Evolutionary conservation across 805 yeast genomes (phyloP).

Genomic region (Saccharomycopsis fermentans): DNA sequence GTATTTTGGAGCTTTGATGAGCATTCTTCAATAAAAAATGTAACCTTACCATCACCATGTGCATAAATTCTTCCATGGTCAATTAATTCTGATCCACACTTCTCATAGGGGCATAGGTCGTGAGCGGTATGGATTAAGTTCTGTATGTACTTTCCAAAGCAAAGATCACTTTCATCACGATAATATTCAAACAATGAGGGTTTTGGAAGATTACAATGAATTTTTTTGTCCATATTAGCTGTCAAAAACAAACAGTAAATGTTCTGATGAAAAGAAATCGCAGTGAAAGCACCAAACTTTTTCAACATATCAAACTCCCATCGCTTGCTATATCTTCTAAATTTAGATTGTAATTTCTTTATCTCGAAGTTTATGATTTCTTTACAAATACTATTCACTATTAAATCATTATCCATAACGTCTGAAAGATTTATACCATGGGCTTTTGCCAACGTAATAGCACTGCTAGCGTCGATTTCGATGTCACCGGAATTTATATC

Average conservation of each 20-base stretch:
- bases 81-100: constrained; percentile 59
- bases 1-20: constrained; percentile 40
- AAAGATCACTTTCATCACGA: constrained; percentile 73
- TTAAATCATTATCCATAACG: not conserved
- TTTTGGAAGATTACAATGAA: constrained; percentile 90
- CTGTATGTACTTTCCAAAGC: constrained; percentile 83
- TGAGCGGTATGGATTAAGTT: constrained; percentile 60
- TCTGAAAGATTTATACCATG: constrained; percentile 2
- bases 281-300: constrained; percentile 41
- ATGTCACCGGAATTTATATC: not conserved
- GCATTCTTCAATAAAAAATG: constrained; percentile 57
- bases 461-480: not conserved
- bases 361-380: constrained; percentile 13
- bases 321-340: constrained; percentile 35
- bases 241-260: constrained; percentile 71
- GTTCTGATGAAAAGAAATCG: constrained; percentile 66
- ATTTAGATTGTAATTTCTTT: constrained; percentile 24
- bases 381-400: not conserved
- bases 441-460: constrained; percentile 1
- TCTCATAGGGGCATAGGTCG: constrained; percentile 57
- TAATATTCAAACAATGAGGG: constrained; percentile 77
- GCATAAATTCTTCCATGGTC: constrained; percentile 83
- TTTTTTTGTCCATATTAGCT: constrained; percentile 73
- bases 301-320: constrained; percentile 43
- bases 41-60: constrained; percentile 78